Conservation (phyloP, 176 grass and related monocot genomes). For the Microstegium vimineum region DNA sequence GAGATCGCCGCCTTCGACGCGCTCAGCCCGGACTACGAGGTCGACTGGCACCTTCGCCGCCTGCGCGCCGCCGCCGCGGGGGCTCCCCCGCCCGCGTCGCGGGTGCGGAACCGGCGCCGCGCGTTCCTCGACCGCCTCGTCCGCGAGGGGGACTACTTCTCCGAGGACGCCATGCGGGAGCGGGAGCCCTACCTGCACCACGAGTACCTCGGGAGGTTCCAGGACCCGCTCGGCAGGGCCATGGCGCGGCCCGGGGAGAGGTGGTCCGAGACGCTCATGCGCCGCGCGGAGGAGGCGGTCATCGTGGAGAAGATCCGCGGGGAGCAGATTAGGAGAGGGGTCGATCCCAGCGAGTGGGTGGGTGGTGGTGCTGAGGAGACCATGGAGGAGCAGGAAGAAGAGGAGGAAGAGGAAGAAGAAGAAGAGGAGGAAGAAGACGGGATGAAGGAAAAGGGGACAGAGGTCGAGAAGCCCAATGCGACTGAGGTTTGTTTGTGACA, state of each 20-base stretch:
- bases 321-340: constrained; percentile 70
- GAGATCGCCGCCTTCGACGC: constrained; percentile 71
- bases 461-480: not conserved
- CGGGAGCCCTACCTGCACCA: constrained; percentile 88
- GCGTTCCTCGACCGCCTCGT: constrained; percentile 70
- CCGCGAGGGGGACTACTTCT: constrained; percentile 74
- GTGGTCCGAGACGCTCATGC: constrained; percentile 88
- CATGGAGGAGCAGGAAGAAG: constrained; percentile 28
- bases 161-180: constrained; percentile 91
- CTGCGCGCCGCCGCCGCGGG: constrained; percentile 19
- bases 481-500: not conserved
- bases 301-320: constrained; percentile 78
- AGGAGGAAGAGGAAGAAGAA: not conserved
- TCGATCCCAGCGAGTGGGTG: constrained; percentile 71
- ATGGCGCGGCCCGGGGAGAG: constrained; percentile 69
- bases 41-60: constrained; percentile 75
- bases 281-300: constrained; percentile 67
- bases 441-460: not conserved
- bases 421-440: not conserved
- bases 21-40: constrained; percentile 66
- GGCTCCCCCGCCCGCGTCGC: constrained; percentile 14
- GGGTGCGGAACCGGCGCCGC: constrained; percentile 72
- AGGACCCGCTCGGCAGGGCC: constrained; percentile 62
- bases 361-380: constrained; percentile 19
- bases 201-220: constrained; percentile 71